Percentiles rank a stretch among this genome's conserved stretches.
These are phyloP conservation scores for Citropsis articulata DNA, from an alignment of 345 rosid species.

Conservation along the genomic window DNA sequence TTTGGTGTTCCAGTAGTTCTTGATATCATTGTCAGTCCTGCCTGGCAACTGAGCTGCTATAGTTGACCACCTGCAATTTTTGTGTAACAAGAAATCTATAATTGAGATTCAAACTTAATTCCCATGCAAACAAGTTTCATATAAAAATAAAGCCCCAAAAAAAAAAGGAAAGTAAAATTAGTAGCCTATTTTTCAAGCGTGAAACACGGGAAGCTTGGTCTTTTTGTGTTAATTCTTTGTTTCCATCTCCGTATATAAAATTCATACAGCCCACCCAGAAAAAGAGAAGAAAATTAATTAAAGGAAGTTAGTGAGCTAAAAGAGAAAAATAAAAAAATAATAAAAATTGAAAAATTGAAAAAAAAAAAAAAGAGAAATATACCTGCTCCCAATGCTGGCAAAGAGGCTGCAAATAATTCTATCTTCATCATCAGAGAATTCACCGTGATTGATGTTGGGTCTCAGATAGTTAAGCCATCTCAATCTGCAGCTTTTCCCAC, in stretches of 20 bases:
- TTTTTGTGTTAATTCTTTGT: not conserved
- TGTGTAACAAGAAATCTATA: slow-evolving; percentile 3
- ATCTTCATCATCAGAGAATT: slow-evolving; percentile 80
- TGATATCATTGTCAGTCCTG: slow-evolving; percentile 88
- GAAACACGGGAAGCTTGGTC: not conserved
- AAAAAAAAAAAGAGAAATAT: not conserved
- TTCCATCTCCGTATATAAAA: not conserved
- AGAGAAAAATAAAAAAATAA: not conserved
- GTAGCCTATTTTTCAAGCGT: slow-evolving; percentile 26
- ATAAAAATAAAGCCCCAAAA: not conserved
- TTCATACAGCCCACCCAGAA: not conserved
- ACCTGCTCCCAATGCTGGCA: slow-evolving; percentile 92
- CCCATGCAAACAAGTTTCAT: not conserved
- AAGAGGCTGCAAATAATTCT: slow-evolving; percentile 62
- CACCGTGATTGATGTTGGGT: slow-evolving; percentile 92
- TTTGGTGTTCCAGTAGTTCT: slow-evolving; percentile 94
- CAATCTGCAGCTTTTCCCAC: slow-evolving; percentile 91
- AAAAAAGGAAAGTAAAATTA: slow-evolving; percentile 1
- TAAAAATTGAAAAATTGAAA: not conserved
- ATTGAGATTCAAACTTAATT: not conserved
- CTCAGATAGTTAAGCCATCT: slow-evolving; percentile 92
- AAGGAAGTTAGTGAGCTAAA: not conserved
- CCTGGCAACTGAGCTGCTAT: slow-evolving; percentile 90
- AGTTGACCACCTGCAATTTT: slow-evolving; percentile 66
- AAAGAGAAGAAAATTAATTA: not conserved